phyloP scores from a whole-genome alignment of 495 filamentous ascomycete genomes.

The Chaetomium fimeti region DNA sequence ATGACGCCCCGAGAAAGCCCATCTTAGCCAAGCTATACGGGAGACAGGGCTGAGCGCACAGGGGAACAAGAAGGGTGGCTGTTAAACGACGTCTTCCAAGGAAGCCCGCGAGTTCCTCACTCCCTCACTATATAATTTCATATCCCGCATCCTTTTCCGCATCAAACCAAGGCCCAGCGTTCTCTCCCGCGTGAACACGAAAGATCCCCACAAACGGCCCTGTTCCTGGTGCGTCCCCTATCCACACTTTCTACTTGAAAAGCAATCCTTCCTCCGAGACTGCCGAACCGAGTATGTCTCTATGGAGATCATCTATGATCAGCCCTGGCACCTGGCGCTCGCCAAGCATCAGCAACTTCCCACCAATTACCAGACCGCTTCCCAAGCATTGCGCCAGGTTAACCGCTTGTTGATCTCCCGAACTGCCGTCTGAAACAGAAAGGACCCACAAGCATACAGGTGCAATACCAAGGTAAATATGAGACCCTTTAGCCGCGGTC shows the following conservation, averaged over 20 bases:
- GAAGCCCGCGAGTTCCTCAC: background rate
- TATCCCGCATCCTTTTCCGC: background rate
- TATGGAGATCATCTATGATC: conserved; percentile 10
- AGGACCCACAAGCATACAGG: conserved; percentile 8
- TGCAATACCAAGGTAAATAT: conserved; percentile 2
- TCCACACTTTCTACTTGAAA: background rate
- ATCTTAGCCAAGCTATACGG: background rate
- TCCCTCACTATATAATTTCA: background rate
- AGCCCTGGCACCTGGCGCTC: background rate
- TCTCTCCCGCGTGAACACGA: background rate
- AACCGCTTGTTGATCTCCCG: conserved; percentile 19
- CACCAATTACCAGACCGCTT: conserved; percentile 14
- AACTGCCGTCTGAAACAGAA: conserved; percentile 20
- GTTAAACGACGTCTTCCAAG: background rate
- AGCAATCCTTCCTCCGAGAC: conserved; percentile 5
- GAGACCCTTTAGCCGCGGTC: conserved; percentile 8
- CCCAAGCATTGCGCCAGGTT: background rate
- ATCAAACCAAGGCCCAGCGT: background rate
- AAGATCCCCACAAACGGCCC: background rate
- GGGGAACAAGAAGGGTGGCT: background rate
- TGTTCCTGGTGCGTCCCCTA: background rate
- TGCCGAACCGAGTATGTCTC: conserved; percentile 11
- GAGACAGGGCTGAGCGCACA: background rate
- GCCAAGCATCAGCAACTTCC: background rate
- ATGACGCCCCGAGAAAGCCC: background rate